Evolutionary conservation across 139 green algal genomes (phyloP), one percentile per base, ranked within the genome.

Genomic region (Tetraselmis striata): DNA sequence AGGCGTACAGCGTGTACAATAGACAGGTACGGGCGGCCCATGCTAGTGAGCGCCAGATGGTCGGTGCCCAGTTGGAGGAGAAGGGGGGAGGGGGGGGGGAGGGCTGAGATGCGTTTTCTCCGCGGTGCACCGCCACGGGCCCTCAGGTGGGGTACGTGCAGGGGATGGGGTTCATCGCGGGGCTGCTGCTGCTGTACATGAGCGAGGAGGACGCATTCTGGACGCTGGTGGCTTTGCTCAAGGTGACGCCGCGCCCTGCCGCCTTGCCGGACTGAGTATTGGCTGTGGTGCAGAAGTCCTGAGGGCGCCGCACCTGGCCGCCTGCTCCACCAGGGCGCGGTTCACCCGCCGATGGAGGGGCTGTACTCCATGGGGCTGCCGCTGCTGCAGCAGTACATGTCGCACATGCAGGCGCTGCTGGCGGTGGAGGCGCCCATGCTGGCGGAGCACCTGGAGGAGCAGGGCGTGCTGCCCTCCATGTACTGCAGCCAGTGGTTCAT

Each of bases 401-500:
- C 45, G 45, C 45, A 67, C 45, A 67, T 67, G 45, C 45, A 67
- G 45, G 5, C 18, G 45, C 45, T 67, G 5, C 45, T 67, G 45
- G 45, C 45, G 45, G 45, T 25, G 45, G 45, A 67, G 45, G 45
- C 45, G 45, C 45, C 45, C 45, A 67, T 67, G 45, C 45, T 67
- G 45, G 45, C 45, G 45, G 45, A 67, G 45, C 45, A 67, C 45
- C 18, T 67, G 45, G 11, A 25, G 45, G 28, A 28, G n/a, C 83
- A 92, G 85, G 89, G 86, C 11, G 83, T 94, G 29, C 85, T 88
- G 25, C 87, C 89, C 0, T 88, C 75, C 79, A 94, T 98, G 91
- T 98, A 90, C 83, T 92, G 87, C 83, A 92, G 85, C 28, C 91
- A 97, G 86, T 98, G 94, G 94, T 98, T 98, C 89, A 95, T 96